A percentile compares a stretch with the other conserved stretches of the same genome.
phyloP scores from a whole-genome alignment of 2,329 filamentous ascomycete species.

The Curvularia sp. region DNA sequence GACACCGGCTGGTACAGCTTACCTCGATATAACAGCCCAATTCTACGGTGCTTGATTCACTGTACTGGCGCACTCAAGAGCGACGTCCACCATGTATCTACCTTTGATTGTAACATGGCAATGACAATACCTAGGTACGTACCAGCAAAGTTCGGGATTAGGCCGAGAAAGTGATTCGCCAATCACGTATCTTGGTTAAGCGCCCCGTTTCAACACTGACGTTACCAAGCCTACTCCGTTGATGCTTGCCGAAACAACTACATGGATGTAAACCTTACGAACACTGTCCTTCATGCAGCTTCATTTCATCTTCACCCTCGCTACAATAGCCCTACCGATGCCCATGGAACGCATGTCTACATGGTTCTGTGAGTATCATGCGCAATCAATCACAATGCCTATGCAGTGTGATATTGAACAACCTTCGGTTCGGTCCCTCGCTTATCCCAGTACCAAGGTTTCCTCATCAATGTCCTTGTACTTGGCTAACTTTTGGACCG shows the following conservation, averaged over 20 bases:
- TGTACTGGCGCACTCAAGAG: background rate
- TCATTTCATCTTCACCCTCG: background rate
- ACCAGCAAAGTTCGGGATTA: background rate
- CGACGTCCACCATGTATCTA: background rate
- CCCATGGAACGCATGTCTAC: background rate
- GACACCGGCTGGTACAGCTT: background rate
- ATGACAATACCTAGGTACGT: background rate
- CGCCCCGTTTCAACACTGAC: slow-evolving; percentile 9
- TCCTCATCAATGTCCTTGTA: background rate
- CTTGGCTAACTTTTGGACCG: background rate
- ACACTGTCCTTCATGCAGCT: background rate
- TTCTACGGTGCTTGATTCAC: background rate
- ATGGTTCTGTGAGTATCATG: background rate
- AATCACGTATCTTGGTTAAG: slow-evolving; percentile 9
- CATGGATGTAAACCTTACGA: background rate
- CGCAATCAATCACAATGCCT: slow-evolving; percentile 1
- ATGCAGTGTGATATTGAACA: slow-evolving; percentile 7
- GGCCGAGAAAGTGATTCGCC: background rate
- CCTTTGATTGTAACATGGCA: background rate
- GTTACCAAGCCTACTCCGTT: background rate
- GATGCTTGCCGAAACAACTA: background rate
- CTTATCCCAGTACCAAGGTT: background rate
- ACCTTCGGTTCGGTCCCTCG: background rate
- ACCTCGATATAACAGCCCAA: background rate
- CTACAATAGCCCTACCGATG: background rate